Conservation (phyloP, 2,329 filamentous ascomycete species). For the Penicillium capsulatum region DNA sequence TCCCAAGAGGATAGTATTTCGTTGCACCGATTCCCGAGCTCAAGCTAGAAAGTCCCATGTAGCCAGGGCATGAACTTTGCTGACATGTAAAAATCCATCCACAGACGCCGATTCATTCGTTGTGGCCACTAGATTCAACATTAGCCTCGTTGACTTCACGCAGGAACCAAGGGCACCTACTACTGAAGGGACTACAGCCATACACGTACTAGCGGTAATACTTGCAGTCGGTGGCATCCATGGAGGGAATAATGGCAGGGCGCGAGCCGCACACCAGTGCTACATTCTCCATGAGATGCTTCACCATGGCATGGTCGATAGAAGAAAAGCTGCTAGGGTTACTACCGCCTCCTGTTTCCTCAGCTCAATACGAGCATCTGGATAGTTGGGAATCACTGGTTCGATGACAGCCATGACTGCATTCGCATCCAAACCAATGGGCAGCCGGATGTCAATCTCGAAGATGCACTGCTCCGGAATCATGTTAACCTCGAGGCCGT, state of each 20-base stretch:
- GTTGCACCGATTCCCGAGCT: no score
- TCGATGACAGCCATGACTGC: slow-evolving; percentile 2
- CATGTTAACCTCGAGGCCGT: slow-evolving; percentile 44
- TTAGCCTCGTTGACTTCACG: not conserved
- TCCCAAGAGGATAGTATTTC: no score
- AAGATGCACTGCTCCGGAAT: slow-evolving; percentile 39
- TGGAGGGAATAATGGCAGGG: slow-evolving; percentile 34
- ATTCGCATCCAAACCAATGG: slow-evolving; percentile 33
- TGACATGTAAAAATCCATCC: slow-evolving; percentile 5
- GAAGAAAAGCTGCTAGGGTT: slow-evolving; percentile 6
- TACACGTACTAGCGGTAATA: slow-evolving; percentile 41
- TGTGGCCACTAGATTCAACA: slow-evolving; percentile 2
- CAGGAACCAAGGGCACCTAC: not conserved
- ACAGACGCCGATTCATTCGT: slow-evolving; percentile 4
- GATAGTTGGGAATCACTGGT: slow-evolving; percentile 1
- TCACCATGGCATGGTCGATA: slow-evolving; percentile 4
- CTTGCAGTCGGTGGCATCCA: slow-evolving; percentile 43
- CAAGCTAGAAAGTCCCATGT: slow-evolving; percentile 7
- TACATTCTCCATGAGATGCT: slow-evolving; percentile 2
- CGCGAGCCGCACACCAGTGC: not conserved
- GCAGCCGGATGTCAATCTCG: slow-evolving; percentile 41
- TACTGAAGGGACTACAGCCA: slow-evolving; percentile 16
- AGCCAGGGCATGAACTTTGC: slow-evolving; percentile 4
- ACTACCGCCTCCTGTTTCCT: slow-evolving; percentile 6
- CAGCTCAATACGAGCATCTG: slow-evolving; percentile 5